Percentiles rank a stretch among this genome's conserved stretches.
Evolutionary conservation across 176 grass and related monocot genomes (phyloP).

Genomic region (Areca catechu): DNA sequence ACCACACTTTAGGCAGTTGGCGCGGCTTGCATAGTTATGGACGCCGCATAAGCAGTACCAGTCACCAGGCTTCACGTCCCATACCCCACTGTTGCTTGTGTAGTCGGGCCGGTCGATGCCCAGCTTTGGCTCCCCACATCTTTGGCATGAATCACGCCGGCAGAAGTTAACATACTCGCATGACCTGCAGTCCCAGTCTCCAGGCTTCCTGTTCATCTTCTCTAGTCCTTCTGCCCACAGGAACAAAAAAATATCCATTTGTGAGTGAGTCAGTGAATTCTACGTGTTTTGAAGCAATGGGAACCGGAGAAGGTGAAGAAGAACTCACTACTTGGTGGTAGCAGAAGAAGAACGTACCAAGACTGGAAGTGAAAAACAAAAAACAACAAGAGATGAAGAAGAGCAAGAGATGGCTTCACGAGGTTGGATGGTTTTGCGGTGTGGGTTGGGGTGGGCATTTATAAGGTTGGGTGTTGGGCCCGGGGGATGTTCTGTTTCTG

Average conservation of each 20-base stretch:
- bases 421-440: conserved; percentile 23
- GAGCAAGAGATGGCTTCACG: too few relatives aligned
- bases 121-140: conserved; percentile 65
- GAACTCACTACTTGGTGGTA: too few relatives aligned
- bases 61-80: conserved; percentile 91
- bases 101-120: conserved; percentile 40
- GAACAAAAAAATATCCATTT: too few relatives aligned
- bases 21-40: conserved; percentile 70
- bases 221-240: background rate
- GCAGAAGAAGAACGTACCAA: too few relatives aligned
- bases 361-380: too few relatives aligned
- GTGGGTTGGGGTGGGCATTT: conserved; percentile 43
- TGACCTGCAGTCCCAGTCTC: conserved; percentile 87
- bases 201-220: conserved; percentile 60
- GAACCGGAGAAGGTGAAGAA: too few relatives aligned
- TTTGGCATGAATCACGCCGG: conserved; percentile 74
- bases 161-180: conserved; percentile 89
- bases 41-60: conserved; percentile 78
- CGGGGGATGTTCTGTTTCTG: conserved; percentile 7
- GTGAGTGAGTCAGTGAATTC: too few relatives aligned
- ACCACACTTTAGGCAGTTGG: conserved; percentile 75
- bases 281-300: too few relatives aligned
- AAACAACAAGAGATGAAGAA: too few relatives aligned
- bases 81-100: conserved; percentile 19
- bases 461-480: conserved; percentile 61